Conservation (phyloP, 2,329 filamentous ascomycete genomes). For the Aureobasidium sp. region DNA sequence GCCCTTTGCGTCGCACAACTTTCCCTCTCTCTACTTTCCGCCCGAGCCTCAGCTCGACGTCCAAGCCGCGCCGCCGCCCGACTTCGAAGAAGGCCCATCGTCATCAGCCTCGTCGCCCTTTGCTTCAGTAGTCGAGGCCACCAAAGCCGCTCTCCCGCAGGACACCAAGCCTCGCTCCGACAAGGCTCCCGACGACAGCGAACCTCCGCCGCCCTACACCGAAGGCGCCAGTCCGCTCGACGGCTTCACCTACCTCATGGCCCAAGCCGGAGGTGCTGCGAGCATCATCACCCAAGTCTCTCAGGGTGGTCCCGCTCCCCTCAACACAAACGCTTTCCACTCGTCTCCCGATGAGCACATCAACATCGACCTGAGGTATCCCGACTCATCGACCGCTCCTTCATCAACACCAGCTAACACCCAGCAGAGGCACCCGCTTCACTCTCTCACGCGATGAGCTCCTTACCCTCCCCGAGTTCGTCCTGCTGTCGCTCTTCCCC, state of each 20-base stretch:
- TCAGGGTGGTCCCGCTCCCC: constrained; percentile 74
- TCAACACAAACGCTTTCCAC: constrained; percentile 85
- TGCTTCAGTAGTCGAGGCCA: constrained; percentile 53
- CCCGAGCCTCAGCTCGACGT: constrained; percentile 20
- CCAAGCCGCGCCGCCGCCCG: constrained; percentile 31
- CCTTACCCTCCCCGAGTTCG: constrained; percentile 91
- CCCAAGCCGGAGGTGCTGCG: constrained; percentile 88
- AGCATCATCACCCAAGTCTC: constrained; percentile 99
- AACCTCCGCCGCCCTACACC: constrained; percentile 92
- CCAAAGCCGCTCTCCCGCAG: constrained; percentile 73
- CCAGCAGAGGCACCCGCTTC: constrained; percentile 74
- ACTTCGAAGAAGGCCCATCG: constrained; percentile 35
- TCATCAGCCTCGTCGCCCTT: constrained; percentile 34
- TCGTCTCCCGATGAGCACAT: constrained; percentile 88
- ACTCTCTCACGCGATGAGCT: constrained; percentile 92
- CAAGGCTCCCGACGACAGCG: constrained; percentile 69
- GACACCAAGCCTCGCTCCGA: constrained; percentile 66
- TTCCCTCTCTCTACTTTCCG: constrained; percentile 50
- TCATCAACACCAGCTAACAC: constrained; percentile 19
- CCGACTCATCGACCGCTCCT: not conserved
- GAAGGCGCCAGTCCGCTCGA: constrained; percentile 89
- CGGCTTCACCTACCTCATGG: constrained; percentile 95
- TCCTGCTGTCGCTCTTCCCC: constrained; percentile 92
- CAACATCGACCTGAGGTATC: constrained; percentile 84
- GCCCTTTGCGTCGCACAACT: constrained; percentile 58